Evolutionary conservation across 768 basidiomycete species (phyloP).

Genomic region (Termitomyces sp.): DNA sequence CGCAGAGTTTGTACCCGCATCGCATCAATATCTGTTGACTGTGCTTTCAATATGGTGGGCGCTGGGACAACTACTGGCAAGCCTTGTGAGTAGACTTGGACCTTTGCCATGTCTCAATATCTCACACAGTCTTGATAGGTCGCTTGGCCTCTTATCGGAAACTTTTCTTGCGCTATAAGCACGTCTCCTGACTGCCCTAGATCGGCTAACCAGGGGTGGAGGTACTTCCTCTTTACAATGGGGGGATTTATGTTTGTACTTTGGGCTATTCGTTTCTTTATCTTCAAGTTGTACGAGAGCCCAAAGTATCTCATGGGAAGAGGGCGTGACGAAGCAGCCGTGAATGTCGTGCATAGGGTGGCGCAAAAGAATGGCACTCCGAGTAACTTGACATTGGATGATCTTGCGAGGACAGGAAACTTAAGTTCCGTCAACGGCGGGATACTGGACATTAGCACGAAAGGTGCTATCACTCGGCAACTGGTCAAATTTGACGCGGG

Average conservation of each 20-base stretch:
- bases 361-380: slow-evolving; percentile 57
- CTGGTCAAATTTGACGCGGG: slow-evolving; percentile 29
- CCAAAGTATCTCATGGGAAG: slow-evolving; percentile 72
- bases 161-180: slow-evolving; percentile 54
- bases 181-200: slow-evolving; percentile 33
- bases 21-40: slow-evolving; percentile 74
- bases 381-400: slow-evolving; percentile 46
- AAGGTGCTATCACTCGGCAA: slow-evolving; percentile 30
- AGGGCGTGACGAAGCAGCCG: slow-evolving; percentile 58
- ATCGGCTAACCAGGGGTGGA: slow-evolving; percentile 66
- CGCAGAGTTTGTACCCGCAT: slow-evolving; percentile 64
- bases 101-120: too few relatives aligned
- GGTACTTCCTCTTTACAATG: slow-evolving; percentile 72
- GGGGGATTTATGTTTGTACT: slow-evolving; percentile 66
- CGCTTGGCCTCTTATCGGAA: slow-evolving; percentile 72
- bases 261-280: slow-evolving; percentile 59
- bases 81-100: slow-evolving; percentile 28
- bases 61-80: slow-evolving; percentile 65
- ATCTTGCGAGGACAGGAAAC: slow-evolving; percentile 32
- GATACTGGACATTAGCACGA: slow-evolving; percentile 10
- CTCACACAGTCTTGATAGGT: slow-evolving; percentile 40
- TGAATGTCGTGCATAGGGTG: slow-evolving; percentile 57
- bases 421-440: slow-evolving; percentile 2
- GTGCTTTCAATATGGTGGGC: slow-evolving; percentile 81
- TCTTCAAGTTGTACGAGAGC: slow-evolving; percentile 66